These are phyloP conservation scores for Trichoderma sp. DNA, from an alignment of 2,329 filamentous ascomycete genomes.

Conservation along the genomic window DNA sequence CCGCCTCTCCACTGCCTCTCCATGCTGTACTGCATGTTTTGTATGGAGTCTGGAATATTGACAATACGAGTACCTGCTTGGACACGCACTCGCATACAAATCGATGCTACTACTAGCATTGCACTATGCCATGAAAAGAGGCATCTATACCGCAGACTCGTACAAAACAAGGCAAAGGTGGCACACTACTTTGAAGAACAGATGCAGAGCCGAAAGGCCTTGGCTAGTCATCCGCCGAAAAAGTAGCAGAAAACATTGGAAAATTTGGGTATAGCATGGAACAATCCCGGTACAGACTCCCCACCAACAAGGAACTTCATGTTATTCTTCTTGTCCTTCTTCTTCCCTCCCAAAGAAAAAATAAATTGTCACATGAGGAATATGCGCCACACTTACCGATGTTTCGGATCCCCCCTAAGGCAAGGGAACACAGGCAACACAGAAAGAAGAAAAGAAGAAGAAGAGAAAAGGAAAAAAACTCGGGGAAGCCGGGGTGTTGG, in stretches of 20 bases:
- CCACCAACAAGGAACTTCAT: not conserved
- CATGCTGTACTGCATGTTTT: not conserved
- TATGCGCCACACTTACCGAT: not conserved
- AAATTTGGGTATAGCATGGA: not conserved
- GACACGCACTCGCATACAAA: not conserved
- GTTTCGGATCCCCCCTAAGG: not conserved
- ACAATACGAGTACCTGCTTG: not conserved
- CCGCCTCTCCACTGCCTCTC: not conserved
- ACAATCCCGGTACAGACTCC: not conserved
- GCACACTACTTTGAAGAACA: not conserved
- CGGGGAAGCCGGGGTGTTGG: constrained; percentile 6
- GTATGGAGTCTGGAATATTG: not conserved
- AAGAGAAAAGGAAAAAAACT: constrained; percentile 7
- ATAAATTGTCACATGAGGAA: not conserved
- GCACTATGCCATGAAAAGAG: not conserved
- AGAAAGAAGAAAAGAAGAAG: not conserved
- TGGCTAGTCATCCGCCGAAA: not conserved
- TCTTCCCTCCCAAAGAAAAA: not conserved
- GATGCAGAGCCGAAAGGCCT: not conserved
- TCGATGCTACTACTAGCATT: not conserved
- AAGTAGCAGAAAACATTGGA: not conserved
- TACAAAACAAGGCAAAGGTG: not conserved
- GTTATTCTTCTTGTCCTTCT: not conserved
- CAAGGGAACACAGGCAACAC: not conserved
- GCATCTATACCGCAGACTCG: not conserved